A percentile compares a stretch with the other conserved stretches of the same genome.
Conservation (phyloP, 2,329 filamentous ascomycete species). For the Gnomoniopsis sp. region DNA sequence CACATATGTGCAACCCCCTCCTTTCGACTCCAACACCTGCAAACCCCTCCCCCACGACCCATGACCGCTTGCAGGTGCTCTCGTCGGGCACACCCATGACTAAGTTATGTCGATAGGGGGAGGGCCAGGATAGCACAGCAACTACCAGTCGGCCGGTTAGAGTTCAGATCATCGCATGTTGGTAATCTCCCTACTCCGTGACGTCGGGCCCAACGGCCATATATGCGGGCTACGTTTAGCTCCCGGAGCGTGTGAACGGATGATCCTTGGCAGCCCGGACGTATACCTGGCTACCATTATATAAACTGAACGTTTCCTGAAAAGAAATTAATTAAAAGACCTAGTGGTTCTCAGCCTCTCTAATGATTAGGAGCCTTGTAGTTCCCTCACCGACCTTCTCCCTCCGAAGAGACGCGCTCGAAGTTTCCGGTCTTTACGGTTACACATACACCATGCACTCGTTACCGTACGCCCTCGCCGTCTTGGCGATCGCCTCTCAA, state of each 20-base stretch:
- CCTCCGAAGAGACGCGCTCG: background rate
- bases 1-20: background rate
- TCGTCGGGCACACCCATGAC: background rate
- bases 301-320: constrained; percentile 1
- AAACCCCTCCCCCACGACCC: constrained; percentile 1
- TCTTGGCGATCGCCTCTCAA: constrained; percentile 10
- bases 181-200: constrained; percentile 1
- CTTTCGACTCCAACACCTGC: background rate
- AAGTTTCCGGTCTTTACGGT: background rate
- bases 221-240: constrained; percentile 1
- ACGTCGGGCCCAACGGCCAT: constrained; percentile 2
- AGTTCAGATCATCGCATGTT: background rate
- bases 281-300: background rate
- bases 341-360: background rate
- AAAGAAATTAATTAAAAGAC: background rate
- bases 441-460: constrained; percentile 22
- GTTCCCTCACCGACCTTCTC: background rate
- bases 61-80: background rate
- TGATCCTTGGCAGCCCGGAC: background rate
- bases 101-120: too few species aligned
- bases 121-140: too few species aligned
- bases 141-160: background rate
- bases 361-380: background rate
- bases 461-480: constrained; percentile 3
- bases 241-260: background rate